Base-by-base conservation (phyloP, 129 eudicot species). In the Centrapalus pauciflorus region DNA sequence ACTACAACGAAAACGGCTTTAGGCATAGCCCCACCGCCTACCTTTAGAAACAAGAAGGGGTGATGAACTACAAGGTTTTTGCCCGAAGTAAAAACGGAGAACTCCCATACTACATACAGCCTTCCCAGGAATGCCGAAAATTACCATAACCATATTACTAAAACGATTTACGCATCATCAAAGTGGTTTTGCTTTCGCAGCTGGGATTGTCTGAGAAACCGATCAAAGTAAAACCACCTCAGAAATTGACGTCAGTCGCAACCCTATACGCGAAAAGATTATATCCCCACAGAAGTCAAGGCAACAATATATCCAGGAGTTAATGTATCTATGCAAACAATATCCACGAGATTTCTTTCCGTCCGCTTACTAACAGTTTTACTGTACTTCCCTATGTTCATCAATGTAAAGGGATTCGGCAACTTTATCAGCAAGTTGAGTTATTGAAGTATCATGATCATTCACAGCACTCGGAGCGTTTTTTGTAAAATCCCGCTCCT, bases 341-440 rank as follows among this genome's bases (percentile, higher is more conserved):
- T 43, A 43, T 43, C 50, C 73, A 68, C 72, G n/a, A 68, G 27
- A 68, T 68, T 69, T 54, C 50, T 70, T 49, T 33, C 51, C 61
- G 32, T 38, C 41, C 61, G 13, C 21, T 55, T 81, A 45, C 64
- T 65, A 67, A 45, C n/a, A 2, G 33, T 65, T 71, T 73, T 77
- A 66, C 40, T 74, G 61, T 24, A 69, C 76, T 52, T 71, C 79
- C 71, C 73, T 82, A 34, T 78, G 56, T 56, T 78, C 82, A 29
- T 84, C 91, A 73, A 88, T 71, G 19, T 65, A 81, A 23, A 88
- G 88, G 12, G 88, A 57, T 16, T 72, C 84, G 4, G 81, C 85
- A 71, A 85, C 73, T 55, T 73, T 89, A 35, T 84, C 84, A 59
- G 90, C 77, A n/a, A 89, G 83, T 50, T 76, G 83, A 55, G 67